Evolutionary conservation across 2,329 filamentous ascomycete species (phyloP), one percentile per base, ranked within the genome.

Genomic region (Hymenoscyphus fructigenus): DNA sequence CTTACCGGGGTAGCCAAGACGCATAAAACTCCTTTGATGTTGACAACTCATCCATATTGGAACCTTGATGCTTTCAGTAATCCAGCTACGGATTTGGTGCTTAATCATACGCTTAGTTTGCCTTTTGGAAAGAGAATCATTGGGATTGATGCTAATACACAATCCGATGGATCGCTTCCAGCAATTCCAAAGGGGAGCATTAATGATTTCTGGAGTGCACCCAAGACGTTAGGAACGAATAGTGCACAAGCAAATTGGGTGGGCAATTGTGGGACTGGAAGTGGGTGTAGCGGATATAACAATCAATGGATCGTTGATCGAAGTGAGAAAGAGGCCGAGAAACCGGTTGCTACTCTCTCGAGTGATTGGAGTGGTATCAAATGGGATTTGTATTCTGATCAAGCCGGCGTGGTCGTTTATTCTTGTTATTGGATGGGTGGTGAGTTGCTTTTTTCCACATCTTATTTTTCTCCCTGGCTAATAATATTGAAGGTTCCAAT

Each of bases 381-480:
- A 74, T 76, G 97, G 65, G 91, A 96, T 67, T 82, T 97, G 70
- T 91, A 84, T 77, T 87, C 88, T 7, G 91, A 96, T 79, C 93
- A 96, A 79, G 86, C 90, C n/a, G 92, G 91, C 7, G 87, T 95
- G 78, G 93, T 97, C 79, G 84, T 97, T 73, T 97, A 96, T 82
- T 85, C 84, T 57, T 93, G 90, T 79, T 80, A 80, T 64, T 84
- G 81, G 81, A 81, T 81, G 74, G 80, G 82, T 65, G 81, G 81
- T 29, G 76, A 75, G 77, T 60, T 26, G n/a, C 38, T 28, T 47
- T 17, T 20, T 17, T 36, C 50, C 10, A 12, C 12, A 12, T 64
- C 15, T 20, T 34, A 17, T 29, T 32, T 34, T 28, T 4, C 9
- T 47, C 58, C 7, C n/a, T n/a, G 5, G n/a, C 41, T 47, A 47